phyloP scores from a whole-genome alignment of 2,329 filamentous ascomycete genomes.

The Cladosporium sp. region DNA sequence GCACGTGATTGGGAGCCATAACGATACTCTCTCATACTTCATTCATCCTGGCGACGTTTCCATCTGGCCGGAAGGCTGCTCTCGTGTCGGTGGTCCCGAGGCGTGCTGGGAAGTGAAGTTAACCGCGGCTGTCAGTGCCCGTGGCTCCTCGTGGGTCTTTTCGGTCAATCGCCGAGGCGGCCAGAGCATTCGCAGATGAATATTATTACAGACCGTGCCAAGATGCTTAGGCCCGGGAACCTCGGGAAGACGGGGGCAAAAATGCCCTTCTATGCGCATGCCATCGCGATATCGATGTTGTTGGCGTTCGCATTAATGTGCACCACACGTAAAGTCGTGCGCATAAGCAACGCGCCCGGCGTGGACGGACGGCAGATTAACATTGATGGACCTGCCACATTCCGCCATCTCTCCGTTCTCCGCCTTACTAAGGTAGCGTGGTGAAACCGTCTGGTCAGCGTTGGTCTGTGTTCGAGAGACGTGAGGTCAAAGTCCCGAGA shows the following conservation, averaged over 20 bases:
- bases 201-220: not conserved
- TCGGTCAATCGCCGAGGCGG: not conserved
- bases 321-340: not conserved
- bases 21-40: not conserved
- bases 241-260: not conserved
- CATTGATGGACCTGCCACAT: slow-evolving; percentile 1
- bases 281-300: not conserved
- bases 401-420: slow-evolving; percentile 5
- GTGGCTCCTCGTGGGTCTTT: not conserved
- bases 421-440: slow-evolving; percentile 7
- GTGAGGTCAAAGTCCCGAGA: slow-evolving; percentile 1
- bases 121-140: not conserved
- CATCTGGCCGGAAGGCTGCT: not conserved
- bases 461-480: slow-evolving; percentile 4
- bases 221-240: not conserved
- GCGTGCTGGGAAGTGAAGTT: not conserved
- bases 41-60: not conserved
- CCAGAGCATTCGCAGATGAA: not conserved
- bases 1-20: not conserved
- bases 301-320: not conserved
- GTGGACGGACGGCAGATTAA: slow-evolving; percentile 1
- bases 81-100: not conserved
- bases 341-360: not conserved
- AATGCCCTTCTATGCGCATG: not conserved
- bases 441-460: slow-evolving; percentile 1